Evolutionary conservation across 768 basidiomycete species (phyloP).

Genomic region (Naganishia friedmannii): DNA sequence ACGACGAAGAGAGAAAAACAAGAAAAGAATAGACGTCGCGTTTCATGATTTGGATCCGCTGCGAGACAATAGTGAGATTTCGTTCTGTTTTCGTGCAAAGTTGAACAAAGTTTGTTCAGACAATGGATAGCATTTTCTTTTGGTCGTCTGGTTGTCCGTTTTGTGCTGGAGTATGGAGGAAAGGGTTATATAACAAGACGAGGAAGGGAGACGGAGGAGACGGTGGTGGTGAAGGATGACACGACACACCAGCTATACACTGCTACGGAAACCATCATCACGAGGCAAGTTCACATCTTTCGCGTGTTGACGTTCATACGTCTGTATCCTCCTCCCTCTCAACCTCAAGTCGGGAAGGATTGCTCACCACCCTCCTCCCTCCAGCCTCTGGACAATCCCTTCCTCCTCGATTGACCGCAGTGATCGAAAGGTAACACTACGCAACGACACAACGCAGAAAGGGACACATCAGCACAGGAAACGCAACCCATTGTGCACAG

Average conservation of each 20-base stretch:
- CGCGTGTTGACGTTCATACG: background rate
- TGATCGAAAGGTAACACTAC: background rate
- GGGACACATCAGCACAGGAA: background rate
- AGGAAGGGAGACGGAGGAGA: background rate
- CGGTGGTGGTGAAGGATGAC: background rate
- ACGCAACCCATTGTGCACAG: background rate
- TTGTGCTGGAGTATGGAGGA: background rate
- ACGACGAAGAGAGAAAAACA: no score
- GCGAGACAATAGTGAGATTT: conserved; percentile 2
- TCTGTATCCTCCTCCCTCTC: background rate
- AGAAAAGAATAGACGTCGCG: background rate
- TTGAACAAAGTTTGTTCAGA: background rate
- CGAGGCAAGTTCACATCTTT: background rate
- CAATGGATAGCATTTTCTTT: background rate
- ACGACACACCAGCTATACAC: background rate
- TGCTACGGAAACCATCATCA: background rate
- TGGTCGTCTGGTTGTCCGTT: no score
- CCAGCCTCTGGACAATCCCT: background rate
- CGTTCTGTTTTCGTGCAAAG: no score
- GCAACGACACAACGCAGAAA: background rate
- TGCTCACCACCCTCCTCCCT: background rate
- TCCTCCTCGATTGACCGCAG: background rate
- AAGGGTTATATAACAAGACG: background rate
- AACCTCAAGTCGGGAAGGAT: background rate
- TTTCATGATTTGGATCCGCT: conserved; percentile 5